Base-by-base conservation (phyloP, 306 rosid species). In the Ziziphus jujuba region DNA sequence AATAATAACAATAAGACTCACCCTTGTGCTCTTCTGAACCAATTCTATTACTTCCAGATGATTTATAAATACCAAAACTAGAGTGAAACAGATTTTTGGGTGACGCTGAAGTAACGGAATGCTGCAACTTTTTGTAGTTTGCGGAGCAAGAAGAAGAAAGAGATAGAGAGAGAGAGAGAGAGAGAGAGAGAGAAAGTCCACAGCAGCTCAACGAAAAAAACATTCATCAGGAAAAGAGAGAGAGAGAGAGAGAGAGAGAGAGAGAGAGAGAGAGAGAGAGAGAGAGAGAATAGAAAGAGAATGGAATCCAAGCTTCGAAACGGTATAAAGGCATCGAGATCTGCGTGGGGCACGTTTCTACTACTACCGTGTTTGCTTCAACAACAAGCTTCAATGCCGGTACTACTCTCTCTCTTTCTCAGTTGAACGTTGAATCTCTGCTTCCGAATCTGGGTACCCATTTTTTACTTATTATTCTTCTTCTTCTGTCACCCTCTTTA, bases 361-460 rank as follows among this genome's bases (percentile, higher is more conserved):
- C 12, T 20, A 52, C 24, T 21, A 65, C 33, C 33, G 4, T 28
- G 66, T 59, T 58, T 48, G 78, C 76, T 60, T 75, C 36, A 65
- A 69, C 63, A 72, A 17, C 73, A 84, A 78, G 86, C 68, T 66
- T 61, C 35, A 9, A 71, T 33, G 59, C 28, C 59, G 57, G 31
- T 50, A 28, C 6, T 1, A 28, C 25, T 59, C 20, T 0, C 11
- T 7, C 44, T 40, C 45, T 10, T 12, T 40, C 45, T 40, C 45
- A 24, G 4, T 33, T 21, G 22, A 34, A 23, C 48, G 22, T 28
- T 24, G 12, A n/a, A 51, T 5, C 59, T 50, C 20, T 6, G 20
- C 13, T 20, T 63, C 21, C 4, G 15, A 23, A 8, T 56, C 33
- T 25, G 33, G 40, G 22, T 45, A 34, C 61, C 21, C 54, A 17